Evolutionary conservation across 768 basidiomycete genomes (phyloP).

Genomic region (Lactarius deliciosus): DNA sequence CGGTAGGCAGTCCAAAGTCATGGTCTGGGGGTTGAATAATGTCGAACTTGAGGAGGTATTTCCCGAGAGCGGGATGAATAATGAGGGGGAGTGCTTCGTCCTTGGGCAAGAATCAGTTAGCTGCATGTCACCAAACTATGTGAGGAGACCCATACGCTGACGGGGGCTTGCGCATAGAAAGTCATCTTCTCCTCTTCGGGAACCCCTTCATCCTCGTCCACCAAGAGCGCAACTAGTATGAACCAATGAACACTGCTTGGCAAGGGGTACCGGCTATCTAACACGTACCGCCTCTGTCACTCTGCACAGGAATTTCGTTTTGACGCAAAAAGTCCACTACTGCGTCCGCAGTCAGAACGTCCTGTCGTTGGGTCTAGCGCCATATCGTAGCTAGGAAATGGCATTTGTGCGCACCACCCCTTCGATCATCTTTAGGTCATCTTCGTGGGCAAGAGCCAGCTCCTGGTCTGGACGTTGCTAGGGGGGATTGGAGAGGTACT

Average conservation of each 20-base stretch:
- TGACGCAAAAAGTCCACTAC: constrained; percentile 26
- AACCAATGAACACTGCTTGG: neutral
- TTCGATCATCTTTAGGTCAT: constrained; percentile 21
- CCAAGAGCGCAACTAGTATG: constrained; percentile 15
- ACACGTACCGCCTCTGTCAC: constrained; percentile 23
- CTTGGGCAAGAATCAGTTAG: constrained; percentile 6
- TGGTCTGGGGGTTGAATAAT: constrained; percentile 13
- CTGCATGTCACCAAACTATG: neutral
- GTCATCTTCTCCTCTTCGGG: constrained; percentile 15
- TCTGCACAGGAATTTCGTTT: constrained; percentile 16
- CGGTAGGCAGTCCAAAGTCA: constrained; percentile 18
- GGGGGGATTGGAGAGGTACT: neutral
- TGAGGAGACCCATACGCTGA: constrained; percentile 3
- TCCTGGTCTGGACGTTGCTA: constrained; percentile 20
- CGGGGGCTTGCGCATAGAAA: constrained; percentile 15
- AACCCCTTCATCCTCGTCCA: constrained; percentile 20
- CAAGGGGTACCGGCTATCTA: neutral
- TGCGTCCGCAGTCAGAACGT: constrained; percentile 21
- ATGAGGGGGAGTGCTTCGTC: constrained; percentile 22
- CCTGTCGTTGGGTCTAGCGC: constrained; percentile 7
- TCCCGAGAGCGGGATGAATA: constrained; percentile 21
- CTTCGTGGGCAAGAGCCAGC: constrained; percentile 27
- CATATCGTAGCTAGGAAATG: neutral
- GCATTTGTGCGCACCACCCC: constrained; percentile 16
- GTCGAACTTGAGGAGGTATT: constrained; percentile 24